Evolutionary conservation across 257 asterid genomes (phyloP), one percentile per base, ranked within the genome.

Genomic region (Solanum gandarillasii): DNA sequence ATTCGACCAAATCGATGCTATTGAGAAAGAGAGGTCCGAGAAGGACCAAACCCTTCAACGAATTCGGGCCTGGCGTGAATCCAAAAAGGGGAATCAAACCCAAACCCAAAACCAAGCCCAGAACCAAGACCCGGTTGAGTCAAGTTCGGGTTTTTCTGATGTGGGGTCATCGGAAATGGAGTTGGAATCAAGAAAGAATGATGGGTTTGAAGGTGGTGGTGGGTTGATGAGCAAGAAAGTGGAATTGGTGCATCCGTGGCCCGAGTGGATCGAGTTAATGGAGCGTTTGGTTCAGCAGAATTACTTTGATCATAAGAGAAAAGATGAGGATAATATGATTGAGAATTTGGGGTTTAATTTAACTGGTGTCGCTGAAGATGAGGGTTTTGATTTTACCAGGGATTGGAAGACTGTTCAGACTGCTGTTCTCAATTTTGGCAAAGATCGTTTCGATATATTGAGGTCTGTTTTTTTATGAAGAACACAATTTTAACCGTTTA

Each of bases 221-320:
- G 88, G 91, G 48, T 48, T 92, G 93, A 90, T 74, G 86, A 86
- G 83, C 70, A 92, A 92, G 92, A 92, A 92, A 88, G 94, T 96
- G 91, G 98, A 94, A 90, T 85, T 95, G 89, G 96, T 93, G 85
- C 99, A 97, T 89, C 99, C 98, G 1, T 97, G 98, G 99, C 90
- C 97, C 12, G 99, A 97, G 92, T 95, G 99, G 99, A 87, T 97
- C 55, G 98, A 93, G 92, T 86, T 97, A 88, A 93, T 95, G 98
- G 98, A 95, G 95, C 94, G 98, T 90, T 91, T 97, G 70, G 92
- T 97, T 88, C 94, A 95, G 93, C 99, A 94, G 92, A 97, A 97
- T 90, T 97, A 97, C 91, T 95, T 97, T 91, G 99, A 97, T 90
- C 94, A 93, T 79, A 93, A 73, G 94, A 95, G 98, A 90, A 97